phyloP scores from a whole-genome alignment of 208 protist species.

The Trypanosoma theileri region DNA sequence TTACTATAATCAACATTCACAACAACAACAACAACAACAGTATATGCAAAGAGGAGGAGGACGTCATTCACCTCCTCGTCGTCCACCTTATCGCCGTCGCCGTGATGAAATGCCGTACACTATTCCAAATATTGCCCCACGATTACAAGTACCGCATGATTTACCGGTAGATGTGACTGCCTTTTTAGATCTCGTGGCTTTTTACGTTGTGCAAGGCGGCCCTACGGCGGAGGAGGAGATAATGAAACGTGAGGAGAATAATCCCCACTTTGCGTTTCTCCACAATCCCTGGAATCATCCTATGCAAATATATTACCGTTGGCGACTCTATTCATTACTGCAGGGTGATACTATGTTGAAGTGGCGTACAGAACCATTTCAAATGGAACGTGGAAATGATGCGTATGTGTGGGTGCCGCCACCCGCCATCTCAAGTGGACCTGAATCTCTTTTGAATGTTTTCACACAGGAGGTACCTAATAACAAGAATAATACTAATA shows the following conservation, averaged over 20 bases:
- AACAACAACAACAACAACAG: not conserved
- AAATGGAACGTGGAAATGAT: conserved; percentile 53
- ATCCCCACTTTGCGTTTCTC: conserved; percentile 70
- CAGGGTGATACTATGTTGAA: conserved; percentile 64
- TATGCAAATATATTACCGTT: conserved; percentile 81
- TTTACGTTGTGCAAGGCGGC: conserved; percentile 61
- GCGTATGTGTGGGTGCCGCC: conserved; percentile 78
- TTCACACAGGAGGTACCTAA: not conserved
- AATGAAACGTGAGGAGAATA: conserved; percentile 60
- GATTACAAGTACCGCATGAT: conserved; percentile 27
- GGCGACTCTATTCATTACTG: conserved; percentile 81
- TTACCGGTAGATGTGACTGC: conserved; percentile 56
- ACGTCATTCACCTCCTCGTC: conserved; percentile 13
- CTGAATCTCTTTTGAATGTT: conserved; percentile 39
- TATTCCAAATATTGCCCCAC: conserved; percentile 22
- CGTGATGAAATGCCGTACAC: conserved; percentile 20
- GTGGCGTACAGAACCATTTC: conserved; percentile 77
- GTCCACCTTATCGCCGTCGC: conserved; percentile 15
- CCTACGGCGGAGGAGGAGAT: conserved; percentile 81
- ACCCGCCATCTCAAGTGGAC: conserved; percentile 39
- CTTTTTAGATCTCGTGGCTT: conserved; percentile 71
- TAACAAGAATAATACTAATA: not conserved
- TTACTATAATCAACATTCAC: not conserved
- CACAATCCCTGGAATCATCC: conserved; percentile 47
- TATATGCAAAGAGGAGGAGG: not conserved